Base-by-base conservation (phyloP, 352 stramenopile genomes). In the Globisporangium orthogonon region DNA sequence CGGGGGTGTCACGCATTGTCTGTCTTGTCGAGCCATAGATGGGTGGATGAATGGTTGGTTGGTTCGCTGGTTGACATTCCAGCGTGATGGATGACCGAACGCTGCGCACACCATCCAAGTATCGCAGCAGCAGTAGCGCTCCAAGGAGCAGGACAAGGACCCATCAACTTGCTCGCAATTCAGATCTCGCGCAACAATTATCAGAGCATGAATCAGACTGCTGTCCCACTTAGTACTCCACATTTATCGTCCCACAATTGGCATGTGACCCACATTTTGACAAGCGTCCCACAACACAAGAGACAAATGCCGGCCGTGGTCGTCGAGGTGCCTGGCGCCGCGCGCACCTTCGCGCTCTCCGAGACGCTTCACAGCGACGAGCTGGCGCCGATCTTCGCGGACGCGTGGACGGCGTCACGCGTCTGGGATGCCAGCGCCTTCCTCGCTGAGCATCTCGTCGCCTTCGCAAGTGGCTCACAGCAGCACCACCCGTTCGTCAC, bases 351-450 rank as follows among this genome's bases (percentile, higher is more conserved):
- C 61, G 62, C 65, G 58, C 70, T 94, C 58, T 94, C 84, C 11
- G 84, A 94, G 73, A 91, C 83, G 56, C 71, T 94, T 43, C 58
- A 70, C 51, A 82, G 72, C 61, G 71, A 74, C 46, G 70, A 85
- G 63, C 74, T 94, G 30, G 84, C 79, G 23, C 79, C 82, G 29
- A 87, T 94, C 66, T 94, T 94, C 63, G 77, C 65, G 1, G 84
- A 94, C 55, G 79, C 80, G 4, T 94, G 84, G 84, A 94, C 82
- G 6, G 82, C 80, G 0, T 91, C 80, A 23, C 77, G 74, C 28
- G 82, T 92, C 31, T 92, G 82, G 82, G 66, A 77, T 31, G 76
- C 81, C 15, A 91, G 80, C 50, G 58, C 69, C 49, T 94, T 90
- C 63, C 61, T 94, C 17, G 66, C 80, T 4, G 64, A 86, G 17